Evolutionary conservation across 805 yeast species (phyloP).

Genomic region (Vanderwaltozyma tropicalis): DNA sequence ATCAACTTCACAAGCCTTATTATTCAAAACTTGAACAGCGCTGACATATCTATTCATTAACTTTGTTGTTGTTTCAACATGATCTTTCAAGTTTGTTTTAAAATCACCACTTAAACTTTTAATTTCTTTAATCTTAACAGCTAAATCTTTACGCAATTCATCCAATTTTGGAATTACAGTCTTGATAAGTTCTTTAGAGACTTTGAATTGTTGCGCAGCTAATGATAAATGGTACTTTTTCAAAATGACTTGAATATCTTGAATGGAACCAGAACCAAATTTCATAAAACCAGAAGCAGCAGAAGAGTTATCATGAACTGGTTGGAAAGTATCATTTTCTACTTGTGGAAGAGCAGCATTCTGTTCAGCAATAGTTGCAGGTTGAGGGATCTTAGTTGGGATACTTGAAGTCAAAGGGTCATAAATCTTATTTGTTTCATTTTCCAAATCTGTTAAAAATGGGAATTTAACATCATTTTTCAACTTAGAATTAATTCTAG

Average conservation of each 20-base stretch:
- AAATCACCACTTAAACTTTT: constrained; percentile 53
- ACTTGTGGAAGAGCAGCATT: not conserved
- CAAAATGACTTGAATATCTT: constrained; percentile 61
- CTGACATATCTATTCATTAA: constrained; percentile 36
- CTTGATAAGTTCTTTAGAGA: constrained; percentile 43
- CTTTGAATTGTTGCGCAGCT: constrained; percentile 41
- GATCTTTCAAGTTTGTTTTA: constrained; percentile 45
- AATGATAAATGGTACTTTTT: constrained; percentile 51
- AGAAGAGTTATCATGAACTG: constrained; percentile 10
- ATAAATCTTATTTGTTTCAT: constrained; percentile 28
- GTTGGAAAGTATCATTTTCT: constrained; percentile 4
- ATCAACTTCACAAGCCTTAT: not conserved
- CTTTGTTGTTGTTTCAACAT: constrained; percentile 51
- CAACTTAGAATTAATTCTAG: constrained; percentile 51
- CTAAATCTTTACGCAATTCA: constrained; percentile 52
- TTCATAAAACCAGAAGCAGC: constrained; percentile 46
- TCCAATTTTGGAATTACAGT: constrained; percentile 47
- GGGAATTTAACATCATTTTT: constrained; percentile 49
- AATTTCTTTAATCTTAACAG: constrained; percentile 68
- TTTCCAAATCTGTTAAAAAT: constrained; percentile 27
- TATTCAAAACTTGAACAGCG: constrained; percentile 29
- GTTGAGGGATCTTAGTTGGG: constrained; percentile 11
- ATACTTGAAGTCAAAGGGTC: constrained; percentile 43
- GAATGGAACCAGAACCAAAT: constrained; percentile 62
- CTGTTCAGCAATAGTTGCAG: constrained; percentile 7